Base-by-base conservation (phyloP, 805 yeast species). In the Ogataea dorogensis region DNA sequence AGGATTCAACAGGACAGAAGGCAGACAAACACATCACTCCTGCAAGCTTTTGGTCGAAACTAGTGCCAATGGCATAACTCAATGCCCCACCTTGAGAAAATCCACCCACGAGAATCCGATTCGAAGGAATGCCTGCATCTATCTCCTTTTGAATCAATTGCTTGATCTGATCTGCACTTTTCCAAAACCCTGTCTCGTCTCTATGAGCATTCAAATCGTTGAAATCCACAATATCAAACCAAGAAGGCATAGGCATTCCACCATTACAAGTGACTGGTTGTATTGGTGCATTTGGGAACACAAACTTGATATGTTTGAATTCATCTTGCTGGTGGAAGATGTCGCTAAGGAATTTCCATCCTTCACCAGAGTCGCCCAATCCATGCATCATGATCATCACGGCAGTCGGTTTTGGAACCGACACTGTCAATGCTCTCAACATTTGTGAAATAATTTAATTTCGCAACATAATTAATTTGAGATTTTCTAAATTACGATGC, bases 1-100 rank as follows among this genome's bases (percentile, higher is more conserved):
- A 57, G 5, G 48, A 42, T 24, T 41, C 46, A 23, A 69, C 60
- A 3, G 77, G 70, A 40, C 77, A 63, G 51, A 86, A 86, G 0
- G 96, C 97, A 1, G 95, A 84, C 31, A 91, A 63, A 0, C 79
- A 75, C 15, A 87, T 59, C 19, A 85, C 69, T 2, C 96, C 98
- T 7, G 85, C 98, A 14, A 89, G 65, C 52, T 82, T 83, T 38
- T 64, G 55, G 13, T 79, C 78, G 20, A 70, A 57, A 8, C 71
- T 59, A 0, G 80, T 66, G 15, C 76, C 67, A 11, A 81, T 56
- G 15, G 85, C 86, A 41, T 85, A 64, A 1, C 93, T 64, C 8
- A 91, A 43, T 2, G 95, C 88, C 31, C 87, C 94, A 37, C 98
- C 98, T 63, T 93, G 98, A 4, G 94, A 82, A 57, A 93, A 93